phyloP scores from a whole-genome alignment of 2,329 filamentous ascomycete species.

The Botryotinia globosa region DNA sequence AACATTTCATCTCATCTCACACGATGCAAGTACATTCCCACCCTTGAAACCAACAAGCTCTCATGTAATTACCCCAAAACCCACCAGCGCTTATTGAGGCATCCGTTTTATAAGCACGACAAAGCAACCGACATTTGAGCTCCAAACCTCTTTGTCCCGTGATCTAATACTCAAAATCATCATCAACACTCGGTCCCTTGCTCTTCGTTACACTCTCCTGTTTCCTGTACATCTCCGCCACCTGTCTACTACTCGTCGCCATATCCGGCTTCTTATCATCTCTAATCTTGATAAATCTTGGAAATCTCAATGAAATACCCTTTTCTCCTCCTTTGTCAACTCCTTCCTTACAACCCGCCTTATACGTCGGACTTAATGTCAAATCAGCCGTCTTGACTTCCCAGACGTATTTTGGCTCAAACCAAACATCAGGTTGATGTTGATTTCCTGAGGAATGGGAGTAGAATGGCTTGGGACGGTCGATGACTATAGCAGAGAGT shows the following conservation, averaged over 20 bases:
- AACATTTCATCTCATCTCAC: background rate
- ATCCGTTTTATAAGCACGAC: background rate
- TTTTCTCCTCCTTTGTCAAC: slow-evolving; percentile 67
- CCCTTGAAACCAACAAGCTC: background rate
- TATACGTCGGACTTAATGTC: slow-evolving; percentile 87
- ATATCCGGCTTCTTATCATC: slow-evolving; percentile 96
- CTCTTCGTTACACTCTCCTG: slow-evolving; percentile 83
- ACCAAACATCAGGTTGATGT: slow-evolving; percentile 98
- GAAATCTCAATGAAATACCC: slow-evolving; percentile 87
- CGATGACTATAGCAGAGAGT: slow-evolving; percentile 76
- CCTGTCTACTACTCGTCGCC: slow-evolving; percentile 78
- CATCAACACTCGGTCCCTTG: slow-evolving; percentile 84
- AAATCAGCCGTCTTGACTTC: slow-evolving; percentile 96
- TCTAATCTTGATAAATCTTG: slow-evolving; percentile 83
- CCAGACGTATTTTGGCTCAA: slow-evolving; percentile 93
- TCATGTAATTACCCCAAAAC: background rate
- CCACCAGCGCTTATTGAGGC: background rate
- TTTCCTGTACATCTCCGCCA: slow-evolving; percentile 95
- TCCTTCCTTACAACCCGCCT: slow-evolving; percentile 81
- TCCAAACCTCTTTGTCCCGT: background rate
- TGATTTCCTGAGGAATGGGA: slow-evolving; percentile 77
- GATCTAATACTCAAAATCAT: slow-evolving; percentile 90
- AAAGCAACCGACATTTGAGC: background rate
- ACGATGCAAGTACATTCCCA: background rate
- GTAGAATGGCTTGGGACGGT: slow-evolving; percentile 92